Conservation (phyloP, 2,329 filamentous ascomycete species). For the Ascochyta clinopodiicola region DNA sequence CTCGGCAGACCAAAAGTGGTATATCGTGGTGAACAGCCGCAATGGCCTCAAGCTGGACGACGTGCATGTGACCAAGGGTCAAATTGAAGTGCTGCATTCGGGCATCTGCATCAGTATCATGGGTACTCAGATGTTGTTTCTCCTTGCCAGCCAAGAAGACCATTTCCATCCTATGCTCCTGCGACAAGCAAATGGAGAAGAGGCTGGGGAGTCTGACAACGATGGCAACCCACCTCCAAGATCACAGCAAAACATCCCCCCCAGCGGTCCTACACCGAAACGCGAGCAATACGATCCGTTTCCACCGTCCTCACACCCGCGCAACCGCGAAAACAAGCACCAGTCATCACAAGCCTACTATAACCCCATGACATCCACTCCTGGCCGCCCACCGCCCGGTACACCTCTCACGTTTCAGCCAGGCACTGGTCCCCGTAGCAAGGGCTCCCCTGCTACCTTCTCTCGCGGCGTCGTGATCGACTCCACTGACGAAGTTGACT, state of each 20-base stretch:
- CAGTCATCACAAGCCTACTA: constrained; percentile 39
- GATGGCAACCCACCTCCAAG: constrained; percentile 42
- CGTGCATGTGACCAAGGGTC: constrained; percentile 69
- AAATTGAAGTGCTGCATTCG: constrained; percentile 72
- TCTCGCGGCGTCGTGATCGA: constrained; percentile 60
- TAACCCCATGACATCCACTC: constrained; percentile 46
- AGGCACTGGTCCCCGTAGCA: constrained; percentile 44
- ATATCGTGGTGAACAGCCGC: constrained; percentile 84
- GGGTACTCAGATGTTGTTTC: constrained; percentile 98
- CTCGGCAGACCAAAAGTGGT: constrained; percentile 68
- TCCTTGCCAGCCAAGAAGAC: constrained; percentile 79
- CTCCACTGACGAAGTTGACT: constrained; percentile 68
- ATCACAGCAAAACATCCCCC: constrained; percentile 42
- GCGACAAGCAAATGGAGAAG: constrained; percentile 59
- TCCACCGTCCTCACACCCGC: constrained; percentile 45
- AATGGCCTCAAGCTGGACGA: constrained; percentile 91
- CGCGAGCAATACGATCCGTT: constrained; percentile 48
- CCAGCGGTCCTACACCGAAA: constrained; percentile 45
- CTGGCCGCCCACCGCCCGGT: constrained; percentile 40
- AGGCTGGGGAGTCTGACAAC: constrained; percentile 50
- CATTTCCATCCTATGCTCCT: constrained; percentile 73
- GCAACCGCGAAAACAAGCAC: constrained; percentile 35
- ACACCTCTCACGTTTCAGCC: constrained; percentile 47
- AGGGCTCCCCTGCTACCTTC: constrained; percentile 57
- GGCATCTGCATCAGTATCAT: constrained; percentile 92